These are phyloP conservation scores for Fusarium nodosum DNA, from an alignment of 2,329 filamentous ascomycete genomes.

Conservation along the genomic window DNA sequence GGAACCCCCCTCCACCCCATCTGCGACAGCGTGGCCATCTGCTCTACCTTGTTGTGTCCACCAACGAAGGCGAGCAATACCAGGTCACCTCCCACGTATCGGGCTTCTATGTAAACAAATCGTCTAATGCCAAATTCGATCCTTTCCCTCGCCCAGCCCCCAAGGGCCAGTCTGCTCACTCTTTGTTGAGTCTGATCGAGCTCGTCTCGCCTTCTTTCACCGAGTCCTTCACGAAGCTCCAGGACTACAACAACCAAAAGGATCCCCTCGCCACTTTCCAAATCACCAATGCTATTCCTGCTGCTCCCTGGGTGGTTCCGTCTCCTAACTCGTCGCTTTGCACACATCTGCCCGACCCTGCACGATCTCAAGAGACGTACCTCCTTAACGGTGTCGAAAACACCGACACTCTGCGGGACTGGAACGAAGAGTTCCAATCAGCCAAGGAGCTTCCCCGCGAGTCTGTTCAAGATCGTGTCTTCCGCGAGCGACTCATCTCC, in stretches of 20 bases:
- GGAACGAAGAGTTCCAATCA: constrained; percentile 99
- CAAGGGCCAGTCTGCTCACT: constrained; percentile 85
- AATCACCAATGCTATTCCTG: constrained; percentile 93
- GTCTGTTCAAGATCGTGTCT: constrained; percentile 93
- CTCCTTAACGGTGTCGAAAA: constrained; percentile 92
- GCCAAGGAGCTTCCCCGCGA: constrained; percentile 95
- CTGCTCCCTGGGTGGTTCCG: constrained; percentile 91
- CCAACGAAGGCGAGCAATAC: constrained; percentile 93
- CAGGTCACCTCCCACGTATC: constrained; percentile 94
- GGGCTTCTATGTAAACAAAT: constrained; percentile 98
- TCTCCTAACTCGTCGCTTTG: constrained; percentile 73
- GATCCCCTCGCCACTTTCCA: constrained; percentile 95
- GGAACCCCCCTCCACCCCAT: constrained; percentile 96
- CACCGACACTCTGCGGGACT: constrained; percentile 93
- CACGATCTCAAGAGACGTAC: constrained; percentile 92
- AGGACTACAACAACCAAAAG: constrained; percentile 85
- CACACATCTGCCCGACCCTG: constrained; percentile 84
- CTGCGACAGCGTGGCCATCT: constrained; percentile 92
- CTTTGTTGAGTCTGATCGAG: constrained; percentile 82
- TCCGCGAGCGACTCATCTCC: constrained; percentile 91
- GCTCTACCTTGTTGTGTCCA: constrained; percentile 89
- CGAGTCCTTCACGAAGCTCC: constrained; percentile 79
- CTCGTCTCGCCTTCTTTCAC: constrained; percentile 87
- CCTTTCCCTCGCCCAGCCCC: constrained; percentile 83
- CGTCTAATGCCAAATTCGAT: constrained; percentile 94